Conservation (phyloP, 306 rosid genomes). For the Fagus crenata region DNA sequence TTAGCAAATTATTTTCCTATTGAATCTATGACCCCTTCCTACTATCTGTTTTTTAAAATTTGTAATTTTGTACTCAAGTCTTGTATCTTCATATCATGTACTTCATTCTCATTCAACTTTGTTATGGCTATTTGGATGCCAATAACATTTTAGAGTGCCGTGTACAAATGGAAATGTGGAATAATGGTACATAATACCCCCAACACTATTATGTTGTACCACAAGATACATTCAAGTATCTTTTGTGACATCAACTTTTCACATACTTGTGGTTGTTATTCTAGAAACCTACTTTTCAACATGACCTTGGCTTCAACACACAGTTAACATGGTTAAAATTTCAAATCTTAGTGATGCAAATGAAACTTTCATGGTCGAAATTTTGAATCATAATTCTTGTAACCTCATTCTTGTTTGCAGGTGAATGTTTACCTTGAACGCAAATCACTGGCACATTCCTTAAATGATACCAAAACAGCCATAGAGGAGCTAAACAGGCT, state of each 20-base stretch:
- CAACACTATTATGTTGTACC: background rate
- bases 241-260: too few species aligned
- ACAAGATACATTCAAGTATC: background rate
- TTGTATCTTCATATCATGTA: background rate
- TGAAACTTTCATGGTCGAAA: background rate
- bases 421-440: slow-evolving; percentile 81
- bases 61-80: too few species aligned
- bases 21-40: background rate
- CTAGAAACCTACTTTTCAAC: background rate
- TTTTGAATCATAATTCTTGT: slow-evolving; percentile 11
- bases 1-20: background rate
- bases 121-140: background rate
- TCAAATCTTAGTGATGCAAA: background rate
- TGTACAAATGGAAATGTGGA: background rate
- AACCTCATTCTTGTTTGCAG: slow-evolving; percentile 42
- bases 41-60: background rate
- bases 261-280: background rate
- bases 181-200: background rate
- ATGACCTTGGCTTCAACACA: background rate
- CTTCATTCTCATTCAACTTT: background rate
- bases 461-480: slow-evolving; percentile 79
- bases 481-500: slow-evolving; percentile 76
- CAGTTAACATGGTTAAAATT: background rate
- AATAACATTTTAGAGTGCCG: background rate
- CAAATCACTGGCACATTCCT: slow-evolving; percentile 65